Evolutionary conservation across 2,329 filamentous ascomycete species (phyloP), one percentile per base, ranked within the genome.

Genomic region (Xylaria digitata): DNA sequence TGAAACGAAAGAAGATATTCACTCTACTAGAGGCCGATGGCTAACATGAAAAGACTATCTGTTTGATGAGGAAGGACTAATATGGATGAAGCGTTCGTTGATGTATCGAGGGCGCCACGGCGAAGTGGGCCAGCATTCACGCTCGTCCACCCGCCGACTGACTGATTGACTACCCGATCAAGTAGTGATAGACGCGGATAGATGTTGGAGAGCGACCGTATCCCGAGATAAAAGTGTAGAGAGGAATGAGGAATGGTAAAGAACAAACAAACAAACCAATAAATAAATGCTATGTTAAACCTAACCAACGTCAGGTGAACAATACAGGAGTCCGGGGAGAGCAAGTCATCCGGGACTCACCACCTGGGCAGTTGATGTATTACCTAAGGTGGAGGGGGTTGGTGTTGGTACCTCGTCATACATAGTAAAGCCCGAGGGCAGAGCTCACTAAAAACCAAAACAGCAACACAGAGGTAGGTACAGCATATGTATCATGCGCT

Each of bases 321-420:
- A 59, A 43, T 19, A 53, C 43, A 30, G 53, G 62, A 54, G 61
- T 17, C 59, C 54, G 54, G 64, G 59, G 57, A 57, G 43, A 58
- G 61, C 66, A 68, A 58, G 72, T 73, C 70, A 72, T 55, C 61
- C 26, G 70, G 67, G 63, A 64, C 55, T 53, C 61, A 62, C 59
- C 42, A 8, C 34, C 34, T 8, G 34, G 34, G 34, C 34, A 55
- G 66, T 67, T 68, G 58, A 63, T 43, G 59, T 64, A 63, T 32
- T 43, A 40, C 37, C 37, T 40, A 40, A 40, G 9, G 11, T 5
- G 37, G 37, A 13, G 37, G 37, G 37, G 37, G 37, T 8, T 15
- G 15, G 13, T 8, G 2, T 23, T 61, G 40, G 37, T 21, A 19
- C 17, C 26, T 23, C 45, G 26, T 26, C 26, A 9, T n/a, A n/a